A percentile compares a stretch with the other conserved stretches of the same genome.
phyloP scores from a whole-genome alignment of 208 protist genomes.

The Trypanosomatidae sp. region DNA sequence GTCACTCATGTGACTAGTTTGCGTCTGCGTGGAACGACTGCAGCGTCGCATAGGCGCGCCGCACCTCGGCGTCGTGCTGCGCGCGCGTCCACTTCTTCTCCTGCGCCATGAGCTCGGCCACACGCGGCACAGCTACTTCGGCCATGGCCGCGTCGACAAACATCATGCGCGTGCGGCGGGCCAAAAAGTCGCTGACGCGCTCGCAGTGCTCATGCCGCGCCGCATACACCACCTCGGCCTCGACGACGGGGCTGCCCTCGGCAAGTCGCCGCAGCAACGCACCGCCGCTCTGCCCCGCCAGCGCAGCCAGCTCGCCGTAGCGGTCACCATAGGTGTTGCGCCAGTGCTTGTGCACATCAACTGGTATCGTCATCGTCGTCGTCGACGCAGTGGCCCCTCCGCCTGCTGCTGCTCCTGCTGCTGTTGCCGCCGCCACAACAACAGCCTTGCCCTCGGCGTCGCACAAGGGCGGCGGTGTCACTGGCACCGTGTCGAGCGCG shows the following conservation, averaged over 20 bases:
- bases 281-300: constrained; percentile 17
- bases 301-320: constrained; percentile 18
- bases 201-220: constrained; percentile 78
- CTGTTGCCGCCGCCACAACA: no score
- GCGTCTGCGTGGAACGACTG: constrained; percentile 23
- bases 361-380: constrained; percentile 38
- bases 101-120: constrained; percentile 79
- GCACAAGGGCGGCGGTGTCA: neutral
- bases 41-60: constrained; percentile 31
- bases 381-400: no score
- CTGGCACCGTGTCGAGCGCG: constrained; percentile 18
- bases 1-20: neutral
- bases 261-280: constrained; percentile 22
- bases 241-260: constrained; percentile 51
- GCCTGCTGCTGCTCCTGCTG: no score
- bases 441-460: neutral
- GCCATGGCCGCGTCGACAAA: constrained; percentile 77
- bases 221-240: constrained; percentile 83
- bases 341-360: constrained; percentile 63
- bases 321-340: constrained; percentile 48
- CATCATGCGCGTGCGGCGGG: constrained; percentile 82
- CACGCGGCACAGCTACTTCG: constrained; percentile 45
- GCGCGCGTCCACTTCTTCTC: constrained; percentile 57
- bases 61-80: constrained; percentile 30
- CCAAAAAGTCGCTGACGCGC: constrained; percentile 84